Conservation (phyloP, 768 basidiomycete genomes). For the Boletus sensibilis region DNA sequence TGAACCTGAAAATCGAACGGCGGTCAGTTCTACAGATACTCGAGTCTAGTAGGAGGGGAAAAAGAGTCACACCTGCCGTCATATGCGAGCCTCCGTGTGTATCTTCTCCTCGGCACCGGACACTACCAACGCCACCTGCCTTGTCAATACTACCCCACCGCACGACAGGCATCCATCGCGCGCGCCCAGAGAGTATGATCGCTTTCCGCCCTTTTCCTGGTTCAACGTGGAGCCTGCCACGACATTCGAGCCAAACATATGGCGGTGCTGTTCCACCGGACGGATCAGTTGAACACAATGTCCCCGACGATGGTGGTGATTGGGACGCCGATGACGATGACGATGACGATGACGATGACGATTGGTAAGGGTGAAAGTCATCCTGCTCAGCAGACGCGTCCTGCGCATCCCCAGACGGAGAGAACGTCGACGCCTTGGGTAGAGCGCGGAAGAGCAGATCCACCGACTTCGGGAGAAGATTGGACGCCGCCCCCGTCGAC, state of each 20-base stretch:
- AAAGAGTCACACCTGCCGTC: slow-evolving; percentile 24
- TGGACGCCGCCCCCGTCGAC: slow-evolving; percentile 7
- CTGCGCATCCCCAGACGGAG: background rate
- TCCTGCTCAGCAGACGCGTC: slow-evolving; percentile 1
- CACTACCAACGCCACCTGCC: slow-evolving; percentile 40
- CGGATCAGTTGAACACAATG: background rate
- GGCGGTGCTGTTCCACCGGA: slow-evolving; percentile 22
- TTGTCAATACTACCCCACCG: slow-evolving; percentile 56
- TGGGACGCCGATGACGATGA: background rate
- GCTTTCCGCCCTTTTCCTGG: slow-evolving; percentile 94
- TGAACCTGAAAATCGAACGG: slow-evolving; percentile 6
- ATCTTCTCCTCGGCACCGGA: background rate
- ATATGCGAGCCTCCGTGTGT: background rate
- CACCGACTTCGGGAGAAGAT: slow-evolving; percentile 52
- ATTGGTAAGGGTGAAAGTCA: background rate
- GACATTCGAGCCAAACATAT: slow-evolving; percentile 89
- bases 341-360: too few species aligned
- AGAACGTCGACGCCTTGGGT: slow-evolving; percentile 44
- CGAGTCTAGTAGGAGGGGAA: background rate
- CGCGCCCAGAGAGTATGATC: slow-evolving; percentile 84
- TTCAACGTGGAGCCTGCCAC: slow-evolving; percentile 88
- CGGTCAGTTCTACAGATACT: background rate
- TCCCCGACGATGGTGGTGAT: background rate
- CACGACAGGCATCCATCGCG: slow-evolving; percentile 61
- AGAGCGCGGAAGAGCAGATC: slow-evolving; percentile 84